Conservation (phyloP, 495 filamentous ascomycete genomes). For the Bathelium albidoporum region DNA sequence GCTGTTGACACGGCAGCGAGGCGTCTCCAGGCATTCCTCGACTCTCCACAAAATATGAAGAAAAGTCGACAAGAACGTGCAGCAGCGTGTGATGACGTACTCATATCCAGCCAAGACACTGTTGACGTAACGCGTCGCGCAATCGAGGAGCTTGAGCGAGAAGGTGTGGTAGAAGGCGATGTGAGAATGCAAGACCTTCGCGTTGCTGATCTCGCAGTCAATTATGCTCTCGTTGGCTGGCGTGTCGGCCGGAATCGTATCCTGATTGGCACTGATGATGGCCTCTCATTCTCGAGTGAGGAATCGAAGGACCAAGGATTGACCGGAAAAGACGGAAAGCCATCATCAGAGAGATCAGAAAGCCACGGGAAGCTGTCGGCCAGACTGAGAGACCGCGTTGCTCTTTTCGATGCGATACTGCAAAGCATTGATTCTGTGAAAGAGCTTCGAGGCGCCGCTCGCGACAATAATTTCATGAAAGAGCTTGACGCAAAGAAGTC, state of each 20-base stretch:
- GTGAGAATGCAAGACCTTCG: slow-evolving; percentile 84
- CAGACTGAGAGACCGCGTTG: slow-evolving; percentile 74
- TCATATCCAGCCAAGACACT: slow-evolving; percentile 85
- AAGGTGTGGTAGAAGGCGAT: slow-evolving; percentile 78
- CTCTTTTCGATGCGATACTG: slow-evolving; percentile 85
- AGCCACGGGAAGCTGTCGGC: slow-evolving; percentile 59
- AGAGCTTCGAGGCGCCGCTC: slow-evolving; percentile 82
- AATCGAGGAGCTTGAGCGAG: slow-evolving; percentile 76
- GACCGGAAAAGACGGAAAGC: slow-evolving; percentile 47
- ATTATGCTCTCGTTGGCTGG: slow-evolving; percentile 89
- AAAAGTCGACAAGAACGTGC: slow-evolving; percentile 47
- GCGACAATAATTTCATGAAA: slow-evolving; percentile 62
- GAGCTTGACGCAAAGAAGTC: slow-evolving; percentile 66
- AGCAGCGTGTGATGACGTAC: slow-evolving; percentile 81
- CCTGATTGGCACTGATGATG: slow-evolving; percentile 69
- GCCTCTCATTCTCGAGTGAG: slow-evolving; percentile 48
- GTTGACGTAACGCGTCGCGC: slow-evolving; percentile 86
- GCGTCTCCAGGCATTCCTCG: slow-evolving; percentile 49
- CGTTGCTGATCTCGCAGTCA: slow-evolving; percentile 83
- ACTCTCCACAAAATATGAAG: slow-evolving; percentile 41
- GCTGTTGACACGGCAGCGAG: slow-evolving; percentile 45
- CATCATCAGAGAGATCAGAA: slow-evolving; percentile 37
- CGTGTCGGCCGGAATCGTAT: slow-evolving; percentile 86
- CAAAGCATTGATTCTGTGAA: slow-evolving; percentile 85
- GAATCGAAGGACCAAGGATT: slow-evolving; percentile 37